Percentiles rank a stretch among this genome's conserved stretches.
Conservation (phyloP, 2,329 filamentous ascomycete genomes). For the Cytospora mali region DNA sequence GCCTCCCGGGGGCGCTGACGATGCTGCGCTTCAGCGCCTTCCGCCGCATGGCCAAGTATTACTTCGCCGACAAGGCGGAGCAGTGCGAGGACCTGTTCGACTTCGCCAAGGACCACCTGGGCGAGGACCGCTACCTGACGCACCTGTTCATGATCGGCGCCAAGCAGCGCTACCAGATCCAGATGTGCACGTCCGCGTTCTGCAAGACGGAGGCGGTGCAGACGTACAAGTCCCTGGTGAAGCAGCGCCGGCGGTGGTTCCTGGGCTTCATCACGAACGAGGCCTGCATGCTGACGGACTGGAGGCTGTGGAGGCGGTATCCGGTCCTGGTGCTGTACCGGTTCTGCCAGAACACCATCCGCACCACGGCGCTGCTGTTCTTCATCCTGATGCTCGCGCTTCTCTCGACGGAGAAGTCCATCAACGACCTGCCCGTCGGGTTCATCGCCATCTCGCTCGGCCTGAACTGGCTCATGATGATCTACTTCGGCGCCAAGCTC, state of each 20-base stretch:
- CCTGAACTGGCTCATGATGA: constrained; percentile 92
- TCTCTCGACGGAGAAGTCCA: constrained; percentile 77
- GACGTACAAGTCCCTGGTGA: constrained; percentile 80
- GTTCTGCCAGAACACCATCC: constrained; percentile 95
- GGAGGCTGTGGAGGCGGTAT: constrained; percentile 88
- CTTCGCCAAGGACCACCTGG: constrained; percentile 92
- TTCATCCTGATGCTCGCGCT: constrained; percentile 91
- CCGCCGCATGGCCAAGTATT: constrained; percentile 95
- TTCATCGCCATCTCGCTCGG: constrained; percentile 93
- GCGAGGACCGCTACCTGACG: constrained; percentile 95
- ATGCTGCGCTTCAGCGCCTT: constrained; percentile 97
- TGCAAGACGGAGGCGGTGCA: constrained; percentile 98
- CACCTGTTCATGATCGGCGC: constrained; percentile 99
- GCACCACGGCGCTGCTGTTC: constrained; percentile 90
- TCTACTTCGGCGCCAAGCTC: constrained; percentile 89
- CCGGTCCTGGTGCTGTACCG: constrained; percentile 83
- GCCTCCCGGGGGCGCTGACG: constrained; percentile 90
- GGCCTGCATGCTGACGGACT: constrained; percentile 95
- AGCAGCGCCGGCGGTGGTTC: constrained; percentile 96
- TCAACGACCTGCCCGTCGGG: constrained; percentile 81
- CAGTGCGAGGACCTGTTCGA: constrained; percentile 96
- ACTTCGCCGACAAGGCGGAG: constrained; percentile 96
- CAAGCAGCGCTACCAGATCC: constrained; percentile 90
- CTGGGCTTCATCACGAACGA: constrained; percentile 97
- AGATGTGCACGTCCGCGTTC: constrained; percentile 96